Evolutionary conservation across 352 stramenopile genomes (phyloP).

Genomic region (Globisporangium alternatum): DNA sequence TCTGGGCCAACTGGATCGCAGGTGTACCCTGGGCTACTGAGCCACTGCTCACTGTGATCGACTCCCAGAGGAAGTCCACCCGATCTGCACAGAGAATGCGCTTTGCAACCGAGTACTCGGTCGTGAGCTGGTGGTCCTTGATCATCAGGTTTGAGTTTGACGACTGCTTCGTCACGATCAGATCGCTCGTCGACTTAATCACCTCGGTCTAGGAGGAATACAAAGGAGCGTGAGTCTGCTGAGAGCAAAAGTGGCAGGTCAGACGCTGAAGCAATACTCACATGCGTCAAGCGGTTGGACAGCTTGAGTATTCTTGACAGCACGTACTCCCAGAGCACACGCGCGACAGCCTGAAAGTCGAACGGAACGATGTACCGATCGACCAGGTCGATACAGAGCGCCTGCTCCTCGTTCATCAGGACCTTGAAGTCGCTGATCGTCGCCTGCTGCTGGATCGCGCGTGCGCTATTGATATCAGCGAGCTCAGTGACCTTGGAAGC

Average conservation of each 20-base stretch:
- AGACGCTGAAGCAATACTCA: background rate
- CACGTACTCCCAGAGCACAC: slow-evolving; percentile 32
- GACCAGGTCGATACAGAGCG: slow-evolving; percentile 32
- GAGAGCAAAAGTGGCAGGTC: too few relatives aligned
- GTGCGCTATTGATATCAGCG: slow-evolving; percentile 18
- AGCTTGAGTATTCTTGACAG: slow-evolving; percentile 28
- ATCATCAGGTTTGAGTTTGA: slow-evolving; percentile 8
- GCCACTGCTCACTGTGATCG: slow-evolving; percentile 5
- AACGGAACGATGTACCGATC: slow-evolving; percentile 16
- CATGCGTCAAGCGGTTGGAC: slow-evolving; percentile 19
- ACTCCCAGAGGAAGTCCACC: slow-evolving; percentile 11
- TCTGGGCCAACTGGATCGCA: slow-evolving; percentile 11
- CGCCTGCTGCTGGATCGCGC: slow-evolving; percentile 1
- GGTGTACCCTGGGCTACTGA: background rate
- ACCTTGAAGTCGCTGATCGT: slow-evolving; percentile 26
- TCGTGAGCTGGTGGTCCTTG: slow-evolving; percentile 17
- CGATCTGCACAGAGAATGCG: slow-evolving; percentile 18
- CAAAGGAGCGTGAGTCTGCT: too few relatives aligned
- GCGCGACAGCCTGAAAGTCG: slow-evolving; percentile 18
- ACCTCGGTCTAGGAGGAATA: slow-evolving; percentile 5
- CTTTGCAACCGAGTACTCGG: slow-evolving; percentile 23
- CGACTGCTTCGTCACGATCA: slow-evolving; percentile 17
- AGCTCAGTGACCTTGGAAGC: slow-evolving; percentile 19
- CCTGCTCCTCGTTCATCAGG: slow-evolving; percentile 34
- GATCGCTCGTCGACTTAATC: slow-evolving; percentile 17